Evolutionary conservation across 352 stramenopile genomes (phyloP), one percentile per base, ranked within the genome.

Genomic region (Globisporangium cylindrosporum): DNA sequence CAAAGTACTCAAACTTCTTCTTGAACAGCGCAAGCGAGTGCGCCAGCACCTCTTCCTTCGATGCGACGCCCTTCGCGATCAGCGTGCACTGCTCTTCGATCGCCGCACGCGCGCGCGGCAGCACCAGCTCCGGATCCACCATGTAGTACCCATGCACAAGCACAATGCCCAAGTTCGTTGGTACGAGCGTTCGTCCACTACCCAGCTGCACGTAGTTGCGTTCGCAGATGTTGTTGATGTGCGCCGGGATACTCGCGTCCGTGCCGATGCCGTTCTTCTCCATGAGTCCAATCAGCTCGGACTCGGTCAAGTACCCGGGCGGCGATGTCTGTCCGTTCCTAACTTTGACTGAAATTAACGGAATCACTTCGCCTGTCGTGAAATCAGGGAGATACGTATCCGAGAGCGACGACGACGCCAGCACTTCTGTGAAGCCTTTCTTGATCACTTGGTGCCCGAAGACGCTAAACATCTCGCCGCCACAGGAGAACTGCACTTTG

Each of bases 191-290:
- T 12, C 86, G 64, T 20, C 83, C 83, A 9, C 78, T 74, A 55
- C 81, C 72, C 1, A 94, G 64, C 6, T 75, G 70, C 3, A 89
- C 81, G 67, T 95, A 96, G 59, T 92, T 91, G 46, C 87, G 66
- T 53, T 92, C 92, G 29, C 84, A 75, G 60, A 97, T 91, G 64
- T 95, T 96, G 70, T 95, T 81, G 69, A 97, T 95, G 57, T 97
- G 88, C 12, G 84, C 86, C 10, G 86, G 69, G 48, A 95, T 96
- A 22, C 71, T 86, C 3, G 85, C 85, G 67, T 93, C 85, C 12
- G 85, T 93, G 18, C 85, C 88, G 63, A 97, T 96, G 12, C 86
- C 87, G 68, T 93, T 69, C 48, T 86, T 82, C 73, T 97, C 89
- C 89, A 97, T 97, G 54, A 85, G 76, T 9, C 75, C 73, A 62